Evolutionary conservation across 2,329 filamentous ascomycete genomes (phyloP), one percentile per base, ranked within the genome.

Genomic region (Colletotrichum paranaense): DNA sequence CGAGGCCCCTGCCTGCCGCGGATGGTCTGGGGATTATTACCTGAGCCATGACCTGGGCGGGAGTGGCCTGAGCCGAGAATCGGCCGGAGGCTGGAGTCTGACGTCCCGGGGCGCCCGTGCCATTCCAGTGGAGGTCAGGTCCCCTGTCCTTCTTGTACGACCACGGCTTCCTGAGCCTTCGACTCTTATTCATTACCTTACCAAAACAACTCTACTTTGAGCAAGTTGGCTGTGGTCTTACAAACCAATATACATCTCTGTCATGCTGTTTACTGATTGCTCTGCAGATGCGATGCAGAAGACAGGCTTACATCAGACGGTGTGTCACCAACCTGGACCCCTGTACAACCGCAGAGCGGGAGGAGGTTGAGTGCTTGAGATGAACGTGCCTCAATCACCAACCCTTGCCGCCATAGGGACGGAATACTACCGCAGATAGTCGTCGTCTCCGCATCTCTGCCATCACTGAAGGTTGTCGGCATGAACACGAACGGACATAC

Each of bases 231-330:
- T 57, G 22, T 56, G 19, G 55, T 38, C 67, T 70, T 73, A 73
- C 70, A 70, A 70, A 70, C 55, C 70, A 62, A 26, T 49, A 26
- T 63, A 35, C 62, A 42, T 22, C 16, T 59, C 71, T 71, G 67
- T 30, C 67, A 66, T 65, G 55, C 70, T 63, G n/a, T 35, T 11
- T 65, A 55, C 70, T 63, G n/a, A 26, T 11, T 22, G 38, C 32
- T 66, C 32, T 70, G 55, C 46, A 70, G 49, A 59, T 28, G 49
- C 12, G 26, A 28, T 62, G 71, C 56, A 57, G 49, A 65, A 42
- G 53, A 56, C 56, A 60, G 32, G 71, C 67, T 73, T 73, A 71
- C 67, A 56, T 73, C 71, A 73, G 71, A 73, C 55, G 22, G 28
- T 32, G 62, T 70, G 59, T 57, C 12, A 65, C 67, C 26, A 46